phyloP scores from a whole-genome alignment of 352 stramenopile genomes.

The Pythium aquatile region DNA sequence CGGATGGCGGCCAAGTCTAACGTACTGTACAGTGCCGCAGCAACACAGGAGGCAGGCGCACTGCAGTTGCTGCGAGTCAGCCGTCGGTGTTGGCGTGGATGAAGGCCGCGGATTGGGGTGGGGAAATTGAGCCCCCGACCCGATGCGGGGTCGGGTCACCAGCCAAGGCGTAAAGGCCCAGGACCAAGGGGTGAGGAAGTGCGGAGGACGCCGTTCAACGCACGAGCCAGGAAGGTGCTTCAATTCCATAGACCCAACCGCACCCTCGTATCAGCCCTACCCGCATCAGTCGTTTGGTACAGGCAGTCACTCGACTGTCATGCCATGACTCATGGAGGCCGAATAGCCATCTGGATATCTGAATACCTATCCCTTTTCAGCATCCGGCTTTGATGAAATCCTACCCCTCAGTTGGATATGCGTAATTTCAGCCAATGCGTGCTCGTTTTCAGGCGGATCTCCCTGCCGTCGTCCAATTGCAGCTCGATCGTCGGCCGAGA shows the following conservation, averaged over 20 bases:
- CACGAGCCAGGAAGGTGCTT: constrained; percentile 23
- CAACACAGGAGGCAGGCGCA: background rate
- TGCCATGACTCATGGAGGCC: background rate
- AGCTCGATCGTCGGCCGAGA: constrained; percentile 1
- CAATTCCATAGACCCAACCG: constrained; percentile 6
- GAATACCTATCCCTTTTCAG: constrained; percentile 11
- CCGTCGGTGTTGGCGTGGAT: background rate
- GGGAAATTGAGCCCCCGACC: background rate
- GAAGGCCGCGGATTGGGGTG: background rate
- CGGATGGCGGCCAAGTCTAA: background rate
- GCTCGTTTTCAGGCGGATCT: background rate
- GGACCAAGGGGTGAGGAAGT: background rate
- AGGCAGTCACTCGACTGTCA: constrained; percentile 2
- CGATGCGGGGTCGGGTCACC: background rate
- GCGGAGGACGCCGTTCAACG: constrained; percentile 11
- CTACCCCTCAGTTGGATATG: constrained; percentile 13
- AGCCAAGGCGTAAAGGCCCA: constrained; percentile 1
- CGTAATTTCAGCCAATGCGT: constrained; percentile 14
- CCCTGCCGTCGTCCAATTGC: constrained; percentile 12
- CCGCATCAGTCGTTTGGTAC: constrained; percentile 7
- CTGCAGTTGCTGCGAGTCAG: constrained; percentile 5
- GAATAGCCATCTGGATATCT: constrained; percentile 15
- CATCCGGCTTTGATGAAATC: constrained; percentile 18
- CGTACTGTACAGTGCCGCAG: background rate
- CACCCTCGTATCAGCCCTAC: constrained; percentile 9